Base-by-base conservation (phyloP, 805 yeast genomes). In the Jamesozyma spencerorum region DNA sequence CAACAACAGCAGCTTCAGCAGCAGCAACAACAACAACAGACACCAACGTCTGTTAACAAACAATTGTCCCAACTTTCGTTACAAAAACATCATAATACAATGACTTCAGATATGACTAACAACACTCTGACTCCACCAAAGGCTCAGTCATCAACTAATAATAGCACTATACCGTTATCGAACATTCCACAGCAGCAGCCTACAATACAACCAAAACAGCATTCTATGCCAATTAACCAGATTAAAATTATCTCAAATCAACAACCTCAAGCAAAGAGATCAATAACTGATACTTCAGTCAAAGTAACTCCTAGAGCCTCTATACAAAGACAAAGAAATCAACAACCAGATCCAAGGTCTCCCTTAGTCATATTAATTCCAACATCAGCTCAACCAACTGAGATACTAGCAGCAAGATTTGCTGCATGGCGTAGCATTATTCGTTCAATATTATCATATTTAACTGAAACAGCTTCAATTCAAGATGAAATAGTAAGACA, bases 401-500 rank as follows among this genome's bases (percentile, higher is more conserved):
- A 88, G 43, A 75, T 84, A 5, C 67, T 90, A 44, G 92, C 95
- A 2, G 71, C 75, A 22, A 69, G 97, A 47, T 88, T 90, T 59
- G 72, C 79, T 37, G 81, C 94, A 2, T 90, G 97, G 96, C 70
- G 95, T 43, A 71, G 74, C 31, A 76, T 88, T 41, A 78, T 87
- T 42, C 77, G 79, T 46, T 81, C 90, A 28, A 64, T 90, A 41
- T 71, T 85, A 17, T 75, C 72, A 36, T 90, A 90, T 55, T 68
- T 90, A 47, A 75, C 74, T 46, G 95, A 87, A 54, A 79, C 78
- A 31, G 86, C 85, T 8, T 73, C 83, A 12, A 88, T 85, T 42
- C 92, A 87, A 57, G 96, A 88, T 60, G 95, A 88, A 56, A 74
- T 85, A 14, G 79, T 84, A 28, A 75, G 95, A 44, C 94, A 85